Conservation (phyloP, 2,329 filamentous ascomycete species). For the Elsinoe arachidis region DNA sequence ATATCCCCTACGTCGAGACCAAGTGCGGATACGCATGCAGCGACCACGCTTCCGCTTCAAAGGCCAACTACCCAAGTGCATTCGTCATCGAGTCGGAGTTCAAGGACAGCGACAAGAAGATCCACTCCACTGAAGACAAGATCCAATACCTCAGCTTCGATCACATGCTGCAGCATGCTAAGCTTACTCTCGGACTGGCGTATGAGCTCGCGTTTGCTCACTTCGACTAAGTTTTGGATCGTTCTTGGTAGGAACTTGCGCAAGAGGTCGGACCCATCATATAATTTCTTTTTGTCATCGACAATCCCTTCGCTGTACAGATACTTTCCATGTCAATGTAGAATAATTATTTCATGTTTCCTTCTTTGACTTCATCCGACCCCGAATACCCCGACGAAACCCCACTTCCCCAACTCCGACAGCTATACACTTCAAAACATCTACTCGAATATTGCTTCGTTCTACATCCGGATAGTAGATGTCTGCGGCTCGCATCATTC, state of each 20-base stretch:
- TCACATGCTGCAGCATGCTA: conserved; percentile 86
- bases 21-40: conserved; percentile 83
- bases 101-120: conserved; percentile 54
- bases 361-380: conserved; percentile 5
- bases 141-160: conserved; percentile 70
- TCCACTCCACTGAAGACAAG: conserved; percentile 61
- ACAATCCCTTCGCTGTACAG: too few relatives aligned
- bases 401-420: conserved; percentile 5
- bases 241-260: not conserved
- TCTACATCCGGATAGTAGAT: too few relatives aligned
- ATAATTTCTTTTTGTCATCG: too few relatives aligned
- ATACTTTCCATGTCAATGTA: not conserved
- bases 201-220: conserved; percentile 73
- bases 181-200: conserved; percentile 71
- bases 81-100: conserved; percentile 71
- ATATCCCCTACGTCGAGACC: conserved; percentile 77
- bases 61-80: conserved; percentile 64
- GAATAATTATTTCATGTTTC: not conserved
- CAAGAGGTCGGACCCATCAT: too few relatives aligned
- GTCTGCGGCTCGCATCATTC: not conserved
- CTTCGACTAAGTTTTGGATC: not conserved
- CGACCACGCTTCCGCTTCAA: conserved; percentile 64
- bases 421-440: not conserved
- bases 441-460: not conserved
- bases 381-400: conserved; percentile 1